Base-by-base conservation (phyloP, 495 filamentous ascomycete species). In the Hypomontagnella monticulosa region DNA sequence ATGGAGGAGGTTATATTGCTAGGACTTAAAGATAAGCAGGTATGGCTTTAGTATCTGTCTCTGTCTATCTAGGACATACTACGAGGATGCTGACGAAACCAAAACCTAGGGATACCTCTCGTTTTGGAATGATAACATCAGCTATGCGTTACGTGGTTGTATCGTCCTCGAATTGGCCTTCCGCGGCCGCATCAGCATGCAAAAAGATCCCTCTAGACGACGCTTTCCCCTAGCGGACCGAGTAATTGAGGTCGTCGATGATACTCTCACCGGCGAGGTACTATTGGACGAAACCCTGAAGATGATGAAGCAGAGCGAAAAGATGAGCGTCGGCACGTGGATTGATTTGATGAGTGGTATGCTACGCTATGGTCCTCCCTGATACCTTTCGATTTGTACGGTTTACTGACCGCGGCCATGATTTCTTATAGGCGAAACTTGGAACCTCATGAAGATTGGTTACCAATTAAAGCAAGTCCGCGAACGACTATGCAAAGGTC, bases 111-210 rank as follows among this genome's bases (percentile, higher is more conserved):
- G 95, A 64, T 97, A 98, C 77, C 88, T 98, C 61, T 98, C 96
- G 6, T 98, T 98, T 79, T 99, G 95, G 95, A 99, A 99, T 75
- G 95, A 99, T 78, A 98, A 99, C 78, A 99, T 99, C 60, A 97
- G 93, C 27, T 99, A 99, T 77, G 95, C 95, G 58, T 82, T 99
- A 61, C 89, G 95, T 73, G 95, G 95, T 67, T 99, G 95, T 77
- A 98, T 99, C 73, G 96, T 99, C 62, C 91, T 97, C 71, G 95
- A 99, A 74, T 82, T 99, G 59, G 95, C 95, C 56, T 95, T 99
- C 78, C 85, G 96, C 56, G 96, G 96, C 68, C 92, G 95, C 57
- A 90, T 99, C 72, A 95, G 91, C 84, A 98, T 99, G 95, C 91
- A 97, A 79, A 97, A 95, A 76, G 96, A 97, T 80, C 90, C 93